These are phyloP conservation scores for Nakazawaea laoshanensis DNA, from an alignment of 805 yeast genomes.

Conservation along the genomic window DNA sequence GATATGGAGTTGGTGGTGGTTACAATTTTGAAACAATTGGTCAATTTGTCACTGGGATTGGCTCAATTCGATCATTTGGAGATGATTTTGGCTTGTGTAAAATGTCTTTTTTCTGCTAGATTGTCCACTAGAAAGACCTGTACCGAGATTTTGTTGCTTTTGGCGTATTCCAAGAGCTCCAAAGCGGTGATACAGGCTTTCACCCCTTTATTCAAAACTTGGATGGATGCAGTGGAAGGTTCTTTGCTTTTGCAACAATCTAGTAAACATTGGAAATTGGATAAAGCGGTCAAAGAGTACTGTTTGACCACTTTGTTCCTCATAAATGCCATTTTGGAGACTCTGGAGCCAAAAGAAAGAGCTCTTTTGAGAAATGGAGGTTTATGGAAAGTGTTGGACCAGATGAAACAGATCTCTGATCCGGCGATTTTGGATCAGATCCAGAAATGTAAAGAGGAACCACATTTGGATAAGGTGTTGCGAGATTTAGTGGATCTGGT, in stretches of 20 bases:
- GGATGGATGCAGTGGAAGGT: constrained; percentile 59
- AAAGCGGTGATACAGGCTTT: no score
- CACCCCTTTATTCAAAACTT: constrained; percentile 50
- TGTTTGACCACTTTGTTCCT: constrained; percentile 63
- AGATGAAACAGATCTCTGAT: no score
- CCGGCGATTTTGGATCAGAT: no score
- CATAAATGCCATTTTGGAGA: constrained; percentile 41
- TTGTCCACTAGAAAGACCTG: constrained; percentile 71
- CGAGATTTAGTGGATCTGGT: no score
- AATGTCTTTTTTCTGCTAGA: constrained; percentile 68
- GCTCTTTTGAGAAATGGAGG: no score
- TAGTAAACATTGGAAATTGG: background rate
- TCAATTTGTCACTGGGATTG: constrained; percentile 50
- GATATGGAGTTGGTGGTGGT: constrained; percentile 73
- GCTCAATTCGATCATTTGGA: constrained; percentile 27
- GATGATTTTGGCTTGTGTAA: constrained; percentile 54
- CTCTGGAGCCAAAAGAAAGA: no score
- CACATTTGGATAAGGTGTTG: no score
- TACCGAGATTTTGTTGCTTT: constrained; percentile 62
- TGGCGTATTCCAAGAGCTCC: constrained; percentile 17
- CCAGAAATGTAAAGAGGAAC: no score
- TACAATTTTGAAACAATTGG: constrained; percentile 66
- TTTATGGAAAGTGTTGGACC: no score
- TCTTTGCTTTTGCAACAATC: constrained; percentile 39
- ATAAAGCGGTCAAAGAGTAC: constrained; percentile 33